Percentiles rank a stretch among this genome's conserved stretches.
These are phyloP conservation scores for Gracilaria gracilis DNA, from an alignment of 23 red algal species.

Conservation along the genomic window DNA sequence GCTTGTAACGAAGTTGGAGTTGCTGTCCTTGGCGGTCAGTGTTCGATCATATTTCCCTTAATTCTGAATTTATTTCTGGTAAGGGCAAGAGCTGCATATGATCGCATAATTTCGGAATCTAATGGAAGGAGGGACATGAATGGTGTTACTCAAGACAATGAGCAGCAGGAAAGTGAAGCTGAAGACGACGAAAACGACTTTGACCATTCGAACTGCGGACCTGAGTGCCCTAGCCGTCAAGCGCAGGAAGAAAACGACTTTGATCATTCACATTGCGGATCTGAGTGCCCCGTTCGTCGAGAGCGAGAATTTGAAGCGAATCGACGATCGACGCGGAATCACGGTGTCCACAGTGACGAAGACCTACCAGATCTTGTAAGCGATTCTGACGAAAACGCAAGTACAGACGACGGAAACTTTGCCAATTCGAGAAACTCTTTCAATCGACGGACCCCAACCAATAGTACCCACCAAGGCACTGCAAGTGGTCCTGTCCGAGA, in stretches of 20 bases:
- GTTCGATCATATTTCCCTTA: constrained; percentile 25
- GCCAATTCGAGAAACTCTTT: neutral
- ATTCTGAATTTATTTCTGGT: constrained; percentile 48
- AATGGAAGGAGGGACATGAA: neutral
- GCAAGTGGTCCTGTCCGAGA: neutral
- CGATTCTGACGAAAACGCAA: neutral
- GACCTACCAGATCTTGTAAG: constrained; percentile 5
- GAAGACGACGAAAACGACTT: neutral
- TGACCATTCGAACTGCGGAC: constrained; percentile 2
- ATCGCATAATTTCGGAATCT: constrained; percentile 1
- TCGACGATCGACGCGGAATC: neutral
- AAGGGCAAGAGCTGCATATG: constrained; percentile 5
- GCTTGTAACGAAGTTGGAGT: neutral
- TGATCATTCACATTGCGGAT: constrained; percentile 20
- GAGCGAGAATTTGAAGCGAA: neutral
- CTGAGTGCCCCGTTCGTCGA: neutral
- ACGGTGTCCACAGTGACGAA: neutral
- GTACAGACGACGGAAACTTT: neutral
- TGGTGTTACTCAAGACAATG: neutral
- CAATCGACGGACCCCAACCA: neutral
- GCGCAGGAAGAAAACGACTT: neutral
- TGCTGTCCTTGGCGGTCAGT: neutral
- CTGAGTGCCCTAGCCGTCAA: neutral
- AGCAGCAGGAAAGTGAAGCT: neutral
- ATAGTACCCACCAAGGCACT: neutral